Conservation (phyloP, 2,329 filamentous ascomycete species). For the Aspergillus chevalieri region DNA sequence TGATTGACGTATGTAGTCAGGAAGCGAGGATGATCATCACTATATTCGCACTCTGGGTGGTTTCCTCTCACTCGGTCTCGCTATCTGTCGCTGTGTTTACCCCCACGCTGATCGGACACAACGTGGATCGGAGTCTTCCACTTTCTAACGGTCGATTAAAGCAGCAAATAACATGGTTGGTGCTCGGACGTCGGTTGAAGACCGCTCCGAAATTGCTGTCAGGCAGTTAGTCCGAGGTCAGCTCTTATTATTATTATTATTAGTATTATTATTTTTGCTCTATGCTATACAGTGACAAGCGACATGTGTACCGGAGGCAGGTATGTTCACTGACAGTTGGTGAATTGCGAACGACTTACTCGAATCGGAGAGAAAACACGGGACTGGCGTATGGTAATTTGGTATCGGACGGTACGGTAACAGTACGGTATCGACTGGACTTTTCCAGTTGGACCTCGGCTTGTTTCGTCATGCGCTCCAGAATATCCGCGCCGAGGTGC, state of each 20-base stretch:
- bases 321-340: not conserved
- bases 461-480: constrained; percentile 21
- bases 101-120: too few relatives aligned
- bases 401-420: not conserved
- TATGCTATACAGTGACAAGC: too few relatives aligned
- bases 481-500: constrained; percentile 26
- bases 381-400: constrained; percentile 4
- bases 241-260: too few relatives aligned
- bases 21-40: not conserved
- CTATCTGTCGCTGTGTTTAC: not conserved
- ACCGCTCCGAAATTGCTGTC: too few relatives aligned
- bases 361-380: constrained; percentile 1
- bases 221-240: too few relatives aligned
- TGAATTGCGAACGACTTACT: not conserved
- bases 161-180: not conserved
- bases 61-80: not conserved
- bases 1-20: not conserved
- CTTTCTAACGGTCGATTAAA: not conserved
- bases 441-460: constrained; percentile 19
- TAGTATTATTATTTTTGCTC: too few relatives aligned
- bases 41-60: not conserved
- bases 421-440: not conserved
- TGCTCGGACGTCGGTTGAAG: not conserved
- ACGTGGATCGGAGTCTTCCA: too few relatives aligned
- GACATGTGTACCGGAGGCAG: not conserved